Evolutionary conservation across 371 early-diverging fungal species (phyloP).

Genomic region (Rhizopus arrhizus): DNA sequence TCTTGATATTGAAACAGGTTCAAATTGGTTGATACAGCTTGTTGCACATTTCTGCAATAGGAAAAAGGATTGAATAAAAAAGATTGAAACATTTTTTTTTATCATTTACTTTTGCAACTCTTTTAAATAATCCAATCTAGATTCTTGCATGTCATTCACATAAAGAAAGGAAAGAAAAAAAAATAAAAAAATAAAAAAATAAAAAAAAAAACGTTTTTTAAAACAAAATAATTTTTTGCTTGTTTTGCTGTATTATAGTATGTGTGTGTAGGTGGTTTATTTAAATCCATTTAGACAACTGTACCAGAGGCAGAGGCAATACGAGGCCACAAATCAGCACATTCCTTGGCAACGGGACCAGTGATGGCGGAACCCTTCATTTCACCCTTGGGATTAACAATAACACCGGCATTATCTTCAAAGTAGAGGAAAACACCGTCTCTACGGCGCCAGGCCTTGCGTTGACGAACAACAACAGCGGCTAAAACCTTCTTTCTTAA

Average conservation of each 20-base stretch:
- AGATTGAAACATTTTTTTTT: too few relatives aligned
- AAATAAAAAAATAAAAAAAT: too few relatives aligned
- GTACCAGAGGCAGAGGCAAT: conserved; percentile 98
- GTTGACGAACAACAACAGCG: conserved; percentile 99
- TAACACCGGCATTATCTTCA: conserved; percentile 78
- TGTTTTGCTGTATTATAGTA: not conserved
- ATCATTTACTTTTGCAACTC: not conserved
- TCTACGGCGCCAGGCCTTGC: conserved; percentile 99
- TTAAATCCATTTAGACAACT: conserved; percentile 59
- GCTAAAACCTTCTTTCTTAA: conserved; percentile 99
- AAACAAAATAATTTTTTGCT: too few relatives aligned
- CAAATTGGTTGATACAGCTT: not conserved
- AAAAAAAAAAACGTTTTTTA: too few relatives aligned
- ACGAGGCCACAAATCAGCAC: conserved; percentile 99
- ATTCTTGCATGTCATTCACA: too few relatives aligned
- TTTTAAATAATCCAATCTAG: not conserved
- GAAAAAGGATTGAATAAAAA: not conserved
- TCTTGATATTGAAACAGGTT: not conserved
- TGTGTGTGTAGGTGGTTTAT: not conserved
- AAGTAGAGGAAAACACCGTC: conserved; percentile 99
- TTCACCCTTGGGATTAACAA: conserved; percentile 96
- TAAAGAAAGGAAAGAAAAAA: too few relatives aligned
- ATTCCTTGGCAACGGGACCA: conserved; percentile 99
- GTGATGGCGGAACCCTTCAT: conserved; percentile 99
- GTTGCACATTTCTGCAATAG: not conserved